Evolutionary conservation across 208 protist species (phyloP).

Genomic region (Acanthamoeba castellanii): DNA sequence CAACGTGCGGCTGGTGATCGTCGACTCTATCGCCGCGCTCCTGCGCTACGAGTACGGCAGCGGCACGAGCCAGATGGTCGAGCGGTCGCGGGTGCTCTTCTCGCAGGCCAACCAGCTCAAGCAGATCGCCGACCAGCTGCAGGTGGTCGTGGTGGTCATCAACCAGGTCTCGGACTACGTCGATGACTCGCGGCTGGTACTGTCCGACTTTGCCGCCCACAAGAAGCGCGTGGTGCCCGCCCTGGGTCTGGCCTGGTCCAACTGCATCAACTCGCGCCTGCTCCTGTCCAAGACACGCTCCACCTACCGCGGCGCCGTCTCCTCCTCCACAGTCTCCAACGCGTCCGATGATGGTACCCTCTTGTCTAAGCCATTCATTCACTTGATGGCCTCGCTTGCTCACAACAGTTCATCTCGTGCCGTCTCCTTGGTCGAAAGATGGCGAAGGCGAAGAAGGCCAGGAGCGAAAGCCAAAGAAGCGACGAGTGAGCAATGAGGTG

Average conservation of each 20-base stretch:
- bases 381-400: neutral
- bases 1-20: slow-evolving; percentile 81
- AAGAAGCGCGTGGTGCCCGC: slow-evolving; percentile 75
- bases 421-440: neutral
- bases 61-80: neutral
- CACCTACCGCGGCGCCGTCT: neutral
- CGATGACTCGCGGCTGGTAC: neutral
- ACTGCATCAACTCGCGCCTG: slow-evolving; percentile 83
- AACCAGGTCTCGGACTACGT: slow-evolving; percentile 80
- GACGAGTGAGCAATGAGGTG: neutral
- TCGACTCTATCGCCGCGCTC: slow-evolving; percentile 86
- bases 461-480: slow-evolving; percentile 28
- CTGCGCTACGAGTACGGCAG: slow-evolving; percentile 77
- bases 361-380: too few relatives aligned
- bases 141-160: slow-evolving; percentile 74
- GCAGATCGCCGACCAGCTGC: slow-evolving; percentile 76
- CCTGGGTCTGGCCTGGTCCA: slow-evolving; percentile 83
- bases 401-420: too few relatives aligned
- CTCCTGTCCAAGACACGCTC: slow-evolving; percentile 69
- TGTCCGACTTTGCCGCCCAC: neutral
- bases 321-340: neutral
- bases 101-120: slow-evolving; percentile 75
- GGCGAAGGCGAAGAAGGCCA: neutral
- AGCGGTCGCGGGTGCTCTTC: slow-evolving; percentile 76
- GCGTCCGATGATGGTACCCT: neutral